These are phyloP conservation scores for Phanerochaete sordida DNA, from an alignment of 768 basidiomycete species.

Conservation along the genomic window DNA sequence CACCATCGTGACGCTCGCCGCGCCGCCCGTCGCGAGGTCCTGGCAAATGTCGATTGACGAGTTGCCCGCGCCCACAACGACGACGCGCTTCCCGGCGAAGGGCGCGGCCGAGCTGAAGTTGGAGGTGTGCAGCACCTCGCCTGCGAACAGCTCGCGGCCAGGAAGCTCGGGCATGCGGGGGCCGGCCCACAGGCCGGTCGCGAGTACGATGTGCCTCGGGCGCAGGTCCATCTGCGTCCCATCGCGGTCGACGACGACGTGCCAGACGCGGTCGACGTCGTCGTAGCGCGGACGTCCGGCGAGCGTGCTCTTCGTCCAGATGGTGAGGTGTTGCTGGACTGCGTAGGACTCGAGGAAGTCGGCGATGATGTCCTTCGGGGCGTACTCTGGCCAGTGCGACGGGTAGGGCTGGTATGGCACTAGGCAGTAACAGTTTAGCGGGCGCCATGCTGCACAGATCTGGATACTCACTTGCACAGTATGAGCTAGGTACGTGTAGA, in stretches of 20 bases:
- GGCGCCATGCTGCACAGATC: background rate
- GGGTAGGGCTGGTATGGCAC: slow-evolving; percentile 28
- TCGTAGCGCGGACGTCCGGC: slow-evolving; percentile 32
- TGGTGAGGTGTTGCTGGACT: slow-evolving; percentile 33
- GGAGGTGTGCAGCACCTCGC: slow-evolving; percentile 28
- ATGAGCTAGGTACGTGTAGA: slow-evolving; percentile 34
- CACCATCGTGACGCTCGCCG: slow-evolving; percentile 35
- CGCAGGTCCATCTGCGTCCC: slow-evolving; percentile 27
- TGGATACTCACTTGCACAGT: slow-evolving; percentile 15
- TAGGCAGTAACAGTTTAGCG: background rate
- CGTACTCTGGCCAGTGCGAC: slow-evolving; percentile 35
- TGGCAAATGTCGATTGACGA: slow-evolving; percentile 37
- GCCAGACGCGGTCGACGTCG: slow-evolving; percentile 27
- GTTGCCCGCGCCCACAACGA: slow-evolving; percentile 41
- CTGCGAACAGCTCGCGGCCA: slow-evolving; percentile 26
- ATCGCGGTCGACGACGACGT: slow-evolving; percentile 26
- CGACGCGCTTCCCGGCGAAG: slow-evolving; percentile 31
- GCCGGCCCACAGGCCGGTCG: slow-evolving; percentile 33
- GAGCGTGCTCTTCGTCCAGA: slow-evolving; percentile 36
- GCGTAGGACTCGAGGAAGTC: slow-evolving; percentile 42
- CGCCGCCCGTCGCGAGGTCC: slow-evolving; percentile 31
- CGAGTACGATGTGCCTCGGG: slow-evolving; percentile 37
- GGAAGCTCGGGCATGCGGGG: slow-evolving; percentile 28
- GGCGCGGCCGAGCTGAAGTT: slow-evolving; percentile 23
- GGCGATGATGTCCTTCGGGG: slow-evolving; percentile 38